Evolutionary conservation across 345 rosid genomes (phyloP), one percentile per base, ranked within the genome.

Genomic region (Eucalyptus leucophloia): DNA sequence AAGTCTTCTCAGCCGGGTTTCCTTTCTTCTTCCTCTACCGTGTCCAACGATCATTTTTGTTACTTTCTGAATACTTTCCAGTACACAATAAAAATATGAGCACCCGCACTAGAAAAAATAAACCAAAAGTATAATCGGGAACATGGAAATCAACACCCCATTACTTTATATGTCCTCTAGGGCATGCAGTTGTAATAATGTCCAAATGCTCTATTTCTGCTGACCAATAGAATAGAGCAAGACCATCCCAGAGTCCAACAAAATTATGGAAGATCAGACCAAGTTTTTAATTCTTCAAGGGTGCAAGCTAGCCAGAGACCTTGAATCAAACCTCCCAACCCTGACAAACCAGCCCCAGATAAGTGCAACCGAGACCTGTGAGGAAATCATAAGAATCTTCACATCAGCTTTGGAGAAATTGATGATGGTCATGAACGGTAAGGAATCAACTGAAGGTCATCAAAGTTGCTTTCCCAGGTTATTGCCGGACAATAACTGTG

Each of bases 231-330:
- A 49, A 50, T 34, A 53, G 65, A 21, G 60, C 44, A n/a, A 60
- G 30, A 53, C 67, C 5, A 51, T 54, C 47, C 88, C 88, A 37
- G 65, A 34, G 44, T 87, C 88, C 87, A 37, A 50, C 10, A 80
- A 53, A 40, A 77, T 21, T 50, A 88, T 88, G 90, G 90, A 88
- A 53, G 54, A 83, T 40, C 30, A 72, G 26, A 60, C 77, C 89
- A 44, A 60, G 86, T 77, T 77, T 86, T 51, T 91, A 69, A 90
- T 96, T 87, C 91, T 94, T 56, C 91, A 91, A 1, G 98, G 97
- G 47, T 90, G 94, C 91, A 93, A 91, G 85, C 77, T 93, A 15
- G 97, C 94, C 45, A 91, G 92, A 45, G 93, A 92, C 23, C 93
- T 96, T 30, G 95, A 95, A 88, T 89, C 94, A 18, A 91, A 50